These are phyloP conservation scores for Penicillium psychrosexuale DNA, from an alignment of 2,329 filamentous ascomycete species.

Conservation along the genomic window DNA sequence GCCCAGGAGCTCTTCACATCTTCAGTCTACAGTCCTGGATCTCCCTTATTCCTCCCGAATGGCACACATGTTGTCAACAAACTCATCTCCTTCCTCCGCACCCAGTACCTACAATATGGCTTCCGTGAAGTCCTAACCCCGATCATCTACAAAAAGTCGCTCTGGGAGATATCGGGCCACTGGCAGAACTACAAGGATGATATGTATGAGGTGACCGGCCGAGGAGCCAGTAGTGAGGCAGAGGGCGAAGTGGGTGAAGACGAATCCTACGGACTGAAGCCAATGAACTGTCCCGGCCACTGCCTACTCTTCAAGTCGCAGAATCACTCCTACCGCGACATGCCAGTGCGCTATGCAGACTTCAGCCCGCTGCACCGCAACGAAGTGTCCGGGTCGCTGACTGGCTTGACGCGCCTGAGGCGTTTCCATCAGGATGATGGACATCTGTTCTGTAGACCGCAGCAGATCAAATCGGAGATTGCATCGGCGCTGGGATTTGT, in stretches of 20 bases:
- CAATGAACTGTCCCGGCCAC: slow-evolving; percentile 91
- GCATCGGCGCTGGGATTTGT: slow-evolving; percentile 71
- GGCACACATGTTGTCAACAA: slow-evolving; percentile 81
- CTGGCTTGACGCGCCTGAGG: slow-evolving; percentile 76
- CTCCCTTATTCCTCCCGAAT: slow-evolving; percentile 78
- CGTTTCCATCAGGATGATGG: slow-evolving; percentile 89
- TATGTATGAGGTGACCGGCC: slow-evolving; percentile 74
- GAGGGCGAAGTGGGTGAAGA: slow-evolving; percentile 54
- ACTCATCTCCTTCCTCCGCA: slow-evolving; percentile 74
- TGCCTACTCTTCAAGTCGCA: slow-evolving; percentile 77
- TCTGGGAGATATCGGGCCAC: slow-evolving; percentile 84
- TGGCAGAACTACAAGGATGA: slow-evolving; percentile 88
- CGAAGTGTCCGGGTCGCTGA: slow-evolving; percentile 76
- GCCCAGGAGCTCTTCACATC: slow-evolving; percentile 73
- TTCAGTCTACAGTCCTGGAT: slow-evolving; percentile 77
- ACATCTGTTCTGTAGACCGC: slow-evolving; percentile 81
- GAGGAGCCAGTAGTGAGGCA: slow-evolving; percentile 46
- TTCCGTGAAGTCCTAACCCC: slow-evolving; percentile 87
- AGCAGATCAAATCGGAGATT: slow-evolving; percentile 73
- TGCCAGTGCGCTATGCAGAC: slow-evolving; percentile 81
- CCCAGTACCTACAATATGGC: slow-evolving; percentile 79
- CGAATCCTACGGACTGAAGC: slow-evolving; percentile 78
- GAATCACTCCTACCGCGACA: slow-evolving; percentile 70
- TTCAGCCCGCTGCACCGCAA: slow-evolving; percentile 86
- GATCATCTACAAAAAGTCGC: slow-evolving; percentile 82